These are phyloP conservation scores for Selaginella moellendorffii DNA, from an alignment of 75 land plant genomes.

Conservation along the genomic window DNA sequence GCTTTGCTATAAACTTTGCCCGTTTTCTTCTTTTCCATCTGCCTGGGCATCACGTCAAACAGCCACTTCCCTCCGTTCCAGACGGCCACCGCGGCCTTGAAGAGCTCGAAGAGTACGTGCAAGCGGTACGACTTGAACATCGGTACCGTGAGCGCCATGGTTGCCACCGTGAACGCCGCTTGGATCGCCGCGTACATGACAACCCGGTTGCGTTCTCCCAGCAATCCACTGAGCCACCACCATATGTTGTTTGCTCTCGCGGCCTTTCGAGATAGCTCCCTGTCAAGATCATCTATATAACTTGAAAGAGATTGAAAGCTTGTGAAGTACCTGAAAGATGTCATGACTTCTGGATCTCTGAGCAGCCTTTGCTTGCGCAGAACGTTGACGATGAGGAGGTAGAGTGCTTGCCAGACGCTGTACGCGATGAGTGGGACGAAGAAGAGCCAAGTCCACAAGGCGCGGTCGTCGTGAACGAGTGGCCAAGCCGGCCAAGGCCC, in stretches of 20 bases:
- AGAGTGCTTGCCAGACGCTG: conserved; percentile 79
- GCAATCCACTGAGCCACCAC: conserved; percentile 83
- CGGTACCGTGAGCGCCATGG: conserved; percentile 76
- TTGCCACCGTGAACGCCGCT: conserved; percentile 70
- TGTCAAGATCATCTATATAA: conserved; percentile 14
- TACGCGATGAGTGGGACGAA: conserved; percentile 69
- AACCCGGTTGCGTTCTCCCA: conserved; percentile 71
- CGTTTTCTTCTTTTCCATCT: conserved; percentile 69
- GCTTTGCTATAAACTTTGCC: too few relatives aligned
- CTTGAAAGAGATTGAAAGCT: too few relatives aligned
- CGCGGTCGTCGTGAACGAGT: conserved; percentile 36
- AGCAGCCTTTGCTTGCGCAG: conserved; percentile 68
- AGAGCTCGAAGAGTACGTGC: conserved; percentile 59
- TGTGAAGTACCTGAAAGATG: conserved; percentile 81
- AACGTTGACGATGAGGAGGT: conserved; percentile 74
- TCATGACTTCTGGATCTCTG: conserved; percentile 94
- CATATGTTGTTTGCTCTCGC: conserved; percentile 83
- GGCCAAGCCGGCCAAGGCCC: conserved; percentile 72
- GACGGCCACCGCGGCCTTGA: conserved; percentile 65
- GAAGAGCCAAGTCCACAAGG: conserved; percentile 78
- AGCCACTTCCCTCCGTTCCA: conserved; percentile 93
- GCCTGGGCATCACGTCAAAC: conserved; percentile 86
- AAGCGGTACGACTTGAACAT: conserved; percentile 69
- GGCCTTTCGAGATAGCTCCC: conserved; percentile 94
- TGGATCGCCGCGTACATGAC: conserved; percentile 71